These are phyloP conservation scores for Seminavis robusta DNA, from an alignment of 108 stramenopile species.

Conservation along the genomic window DNA sequence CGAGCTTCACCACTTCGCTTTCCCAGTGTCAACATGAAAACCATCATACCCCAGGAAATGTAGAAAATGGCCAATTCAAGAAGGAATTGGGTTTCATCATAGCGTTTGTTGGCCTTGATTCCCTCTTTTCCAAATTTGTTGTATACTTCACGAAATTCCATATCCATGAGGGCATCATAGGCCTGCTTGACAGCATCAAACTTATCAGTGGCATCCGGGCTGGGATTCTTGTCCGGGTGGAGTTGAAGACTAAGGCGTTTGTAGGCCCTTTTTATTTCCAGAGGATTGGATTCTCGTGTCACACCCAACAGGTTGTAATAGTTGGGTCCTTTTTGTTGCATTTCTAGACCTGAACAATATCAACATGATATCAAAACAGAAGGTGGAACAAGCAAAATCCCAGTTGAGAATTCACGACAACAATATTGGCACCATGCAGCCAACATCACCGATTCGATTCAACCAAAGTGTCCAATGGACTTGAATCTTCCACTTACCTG, in stretches of 20 bases:
- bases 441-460: too few relatives aligned
- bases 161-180: constrained; percentile 94
- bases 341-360: constrained; percentile 64
- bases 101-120: constrained; percentile 78
- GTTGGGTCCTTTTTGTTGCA: constrained; percentile 88
- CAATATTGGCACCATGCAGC: too few relatives aligned
- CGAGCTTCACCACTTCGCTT: constrained; percentile 80
- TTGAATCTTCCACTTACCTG: too few relatives aligned
- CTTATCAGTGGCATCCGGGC: constrained; percentile 84
- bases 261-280: constrained; percentile 97
- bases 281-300: constrained; percentile 76
- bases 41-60: constrained; percentile 93
- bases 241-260: constrained; percentile 89
- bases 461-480: too few relatives aligned
- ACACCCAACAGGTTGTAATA: constrained; percentile 83
- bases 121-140: constrained; percentile 96
- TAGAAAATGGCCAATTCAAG: constrained; percentile 91
- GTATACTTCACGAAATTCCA: constrained; percentile 93
- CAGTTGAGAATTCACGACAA: too few relatives aligned
- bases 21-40: constrained; percentile 92
- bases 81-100: constrained; percentile 81
- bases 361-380: background rate
- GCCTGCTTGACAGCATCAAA: constrained; percentile 90
- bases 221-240: constrained; percentile 97
- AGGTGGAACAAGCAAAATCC: too few relatives aligned